Evolutionary conservation across 768 basidiomycete species (phyloP), one percentile per base, ranked within the genome.

Genomic region (Serendipita sp.): DNA sequence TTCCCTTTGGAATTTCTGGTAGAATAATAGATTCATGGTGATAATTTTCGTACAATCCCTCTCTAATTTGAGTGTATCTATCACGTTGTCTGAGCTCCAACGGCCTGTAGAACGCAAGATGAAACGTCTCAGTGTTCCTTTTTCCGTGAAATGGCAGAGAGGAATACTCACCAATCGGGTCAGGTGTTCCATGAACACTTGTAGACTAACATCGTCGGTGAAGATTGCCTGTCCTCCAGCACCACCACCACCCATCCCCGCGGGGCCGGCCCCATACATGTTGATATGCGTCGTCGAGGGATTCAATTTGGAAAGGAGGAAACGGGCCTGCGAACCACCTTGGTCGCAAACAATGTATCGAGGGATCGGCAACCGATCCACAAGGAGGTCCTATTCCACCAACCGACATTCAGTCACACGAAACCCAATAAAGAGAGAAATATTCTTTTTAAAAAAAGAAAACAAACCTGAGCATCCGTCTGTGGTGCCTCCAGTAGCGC

Each of bases 331-430:
- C 74, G 87, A 90, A 34, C 95, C 95, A 44, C 93, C 92, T 72
- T 98, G 94, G 73, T 99, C 94, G 73, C 91, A 94, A 36, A 96
- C 92, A 69, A 99, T 91, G 75, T 98, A 99, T 34, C 96, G 88
- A 1, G 96, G 96, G 69, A 99, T 91, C 1, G 96, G 96, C 80
- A 89, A 91, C 44, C 96, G 87, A 73, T 99, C 96, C 16, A 86
- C 85, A 28, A 99, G 85, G 30, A 99, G 82, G 67, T 99, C 96
- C 85, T 96, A 23, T 23, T 23, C 23, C 23, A 72, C 44, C 63
- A 58, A 51, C 56, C 3, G 23, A n/a, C 52, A 11, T 30, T 41
- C 44, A 16, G 58, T n/a, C 11, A 35, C 18, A 62, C 44, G 38
- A 41, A 41, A 32, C 28, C 18, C 11, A 15, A 38, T 7, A 66